phyloP scores from a whole-genome alignment of 148 eudicot species.

The Vaccinium vitisidaea region DNA sequence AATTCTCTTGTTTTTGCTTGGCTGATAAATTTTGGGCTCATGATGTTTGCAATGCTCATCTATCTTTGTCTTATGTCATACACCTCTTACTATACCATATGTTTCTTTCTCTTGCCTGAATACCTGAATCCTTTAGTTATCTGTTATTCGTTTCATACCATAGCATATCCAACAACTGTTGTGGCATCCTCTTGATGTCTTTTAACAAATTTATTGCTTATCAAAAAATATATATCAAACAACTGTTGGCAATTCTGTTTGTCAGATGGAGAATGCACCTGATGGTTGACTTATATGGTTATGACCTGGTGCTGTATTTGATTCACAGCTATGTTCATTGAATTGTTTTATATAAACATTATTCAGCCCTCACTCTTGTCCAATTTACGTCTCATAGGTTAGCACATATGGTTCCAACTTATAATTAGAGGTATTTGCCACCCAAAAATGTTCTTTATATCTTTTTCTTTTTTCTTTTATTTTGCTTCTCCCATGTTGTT shows the following conservation, averaged over 20 bases:
- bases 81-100: neutral
- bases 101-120: neutral
- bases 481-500: neutral
- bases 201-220: too few species aligned
- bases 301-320: neutral
- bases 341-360: neutral
- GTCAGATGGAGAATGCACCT: neutral
- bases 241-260: neutral
- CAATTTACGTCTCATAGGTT: neutral
- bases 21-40: too few species aligned
- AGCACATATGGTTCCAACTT: neutral
- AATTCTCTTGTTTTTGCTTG: too few species aligned
- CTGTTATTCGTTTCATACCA: neutral
- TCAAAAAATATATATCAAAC: neutral
- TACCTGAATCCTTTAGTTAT: neutral
- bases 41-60: too few species aligned
- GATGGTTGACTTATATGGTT: neutral
- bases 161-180: neutral
- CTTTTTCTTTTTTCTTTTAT: neutral
- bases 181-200: too few species aligned
- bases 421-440: neutral
- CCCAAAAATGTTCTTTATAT: neutral
- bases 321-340: neutral
- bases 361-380: neutral
- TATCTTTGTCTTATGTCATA: too few species aligned